Conservation (phyloP, 2,329 filamentous ascomycete genomes). For the Stemphylium vesicarium region DNA sequence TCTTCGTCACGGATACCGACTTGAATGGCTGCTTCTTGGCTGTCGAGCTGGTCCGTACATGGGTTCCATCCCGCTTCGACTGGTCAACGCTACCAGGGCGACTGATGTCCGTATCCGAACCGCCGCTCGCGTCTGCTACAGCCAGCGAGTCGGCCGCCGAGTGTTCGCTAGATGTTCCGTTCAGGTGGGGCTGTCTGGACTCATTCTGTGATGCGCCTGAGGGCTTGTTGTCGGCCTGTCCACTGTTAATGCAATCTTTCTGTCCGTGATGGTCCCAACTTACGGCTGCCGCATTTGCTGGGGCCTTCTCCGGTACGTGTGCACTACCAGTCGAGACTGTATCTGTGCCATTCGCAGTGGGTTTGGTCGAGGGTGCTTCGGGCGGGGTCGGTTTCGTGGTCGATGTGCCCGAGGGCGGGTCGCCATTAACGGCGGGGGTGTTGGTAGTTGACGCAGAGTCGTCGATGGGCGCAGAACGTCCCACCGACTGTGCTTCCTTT, state of each 20-base stretch:
- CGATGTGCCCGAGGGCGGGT: conserved; percentile 47
- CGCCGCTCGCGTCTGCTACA: conserved; percentile 73
- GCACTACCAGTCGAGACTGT: conserved; percentile 22
- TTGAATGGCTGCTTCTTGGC: conserved; percentile 83
- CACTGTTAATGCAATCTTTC: conserved; percentile 22
- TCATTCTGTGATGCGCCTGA: conserved; percentile 19
- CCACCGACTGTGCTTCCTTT: conserved; percentile 72
- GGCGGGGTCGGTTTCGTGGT: conserved; percentile 35
- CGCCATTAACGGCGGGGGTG: conserved; percentile 60
- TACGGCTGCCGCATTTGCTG: conserved; percentile 27
- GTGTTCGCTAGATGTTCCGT: conserved; percentile 46
- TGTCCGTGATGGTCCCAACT: conserved; percentile 16
- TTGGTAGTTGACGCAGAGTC: conserved; percentile 67
- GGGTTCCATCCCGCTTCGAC: conserved; percentile 63
- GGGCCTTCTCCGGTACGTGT: conserved; percentile 25
- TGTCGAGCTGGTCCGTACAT: conserved; percentile 61
- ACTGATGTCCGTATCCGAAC: conserved; percentile 77
- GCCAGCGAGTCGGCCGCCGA: conserved; percentile 42
- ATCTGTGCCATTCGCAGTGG: conserved; percentile 32
- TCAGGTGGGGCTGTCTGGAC: conserved; percentile 37
- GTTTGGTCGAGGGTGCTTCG: conserved; percentile 49
- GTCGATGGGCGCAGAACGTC: conserved; percentile 68
- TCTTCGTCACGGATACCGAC: conserved; percentile 83
- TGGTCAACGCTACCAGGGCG: conserved; percentile 61
- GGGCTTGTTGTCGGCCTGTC: conserved; percentile 23